Conservation (phyloP, 129 eudicot species). For the Flaveria robusta region DNA sequence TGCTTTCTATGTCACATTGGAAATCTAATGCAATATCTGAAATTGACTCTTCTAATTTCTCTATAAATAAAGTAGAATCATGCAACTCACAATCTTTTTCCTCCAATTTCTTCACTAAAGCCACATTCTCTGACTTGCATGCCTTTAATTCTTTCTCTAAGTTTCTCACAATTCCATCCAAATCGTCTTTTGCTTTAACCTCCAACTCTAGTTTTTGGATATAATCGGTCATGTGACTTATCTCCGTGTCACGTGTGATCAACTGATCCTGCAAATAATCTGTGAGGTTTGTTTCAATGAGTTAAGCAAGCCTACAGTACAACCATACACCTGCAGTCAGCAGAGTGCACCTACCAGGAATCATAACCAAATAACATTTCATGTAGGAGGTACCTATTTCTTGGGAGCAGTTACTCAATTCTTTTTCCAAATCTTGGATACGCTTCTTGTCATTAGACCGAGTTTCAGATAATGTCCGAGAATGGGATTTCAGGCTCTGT, state of each 20-base stretch:
- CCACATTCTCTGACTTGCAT: conserved; percentile 46
- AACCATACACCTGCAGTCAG: conserved; percentile 22
- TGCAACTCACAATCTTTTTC: conserved; percentile 57
- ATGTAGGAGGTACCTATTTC: conserved; percentile 60
- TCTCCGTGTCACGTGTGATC: conserved; percentile 48
- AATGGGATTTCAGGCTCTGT: conserved; percentile 74
- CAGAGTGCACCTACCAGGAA: conserved; percentile 1
- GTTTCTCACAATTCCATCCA: conserved; percentile 45
- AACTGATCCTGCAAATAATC: conserved; percentile 95
- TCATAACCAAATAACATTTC: background rate
- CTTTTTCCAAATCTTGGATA: conserved; percentile 72
- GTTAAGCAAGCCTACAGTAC: conserved; percentile 29
- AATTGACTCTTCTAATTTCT: conserved; percentile 67
- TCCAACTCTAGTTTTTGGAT: conserved; percentile 50
- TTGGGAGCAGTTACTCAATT: conserved; percentile 77
- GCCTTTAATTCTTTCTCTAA: conserved; percentile 56
- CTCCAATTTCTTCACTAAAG: conserved; percentile 56
- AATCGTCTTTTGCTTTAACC: conserved; percentile 43
- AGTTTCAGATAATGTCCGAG: conserved; percentile 56
- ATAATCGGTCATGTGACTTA: conserved; percentile 52
- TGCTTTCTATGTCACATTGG: conserved; percentile 93
- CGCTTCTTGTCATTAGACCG: conserved; percentile 67
- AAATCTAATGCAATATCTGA: conserved; percentile 68
- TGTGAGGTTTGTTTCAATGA: conserved; percentile 42
- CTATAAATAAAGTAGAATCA: conserved; percentile 44